Base-by-base conservation (phyloP, 2,329 filamentous ascomycete genomes). In the Paecilomyces sp. region DNA sequence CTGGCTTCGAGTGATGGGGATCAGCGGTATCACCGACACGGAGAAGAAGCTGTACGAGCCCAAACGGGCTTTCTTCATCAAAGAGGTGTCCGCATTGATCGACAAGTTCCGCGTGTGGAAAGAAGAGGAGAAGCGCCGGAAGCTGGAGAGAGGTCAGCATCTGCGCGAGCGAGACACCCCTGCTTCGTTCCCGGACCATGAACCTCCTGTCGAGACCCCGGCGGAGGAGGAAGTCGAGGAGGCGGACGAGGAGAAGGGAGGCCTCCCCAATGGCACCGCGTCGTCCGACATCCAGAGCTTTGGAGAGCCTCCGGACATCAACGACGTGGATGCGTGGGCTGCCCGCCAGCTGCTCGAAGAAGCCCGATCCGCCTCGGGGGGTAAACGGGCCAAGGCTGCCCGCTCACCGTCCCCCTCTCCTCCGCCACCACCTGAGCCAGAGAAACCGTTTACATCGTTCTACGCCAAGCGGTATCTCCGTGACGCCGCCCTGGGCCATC, bases 1-100 rank as follows among this genome's bases (percentile, higher is more conserved):
- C 74, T 99, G 94, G 94, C 80, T 97, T 59, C 88, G 90, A 62
- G 85, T 92, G 3, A 92, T 99, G 86, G 94, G 93, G 28, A 88
- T 97, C 34, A 93, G 87, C 64, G 91, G 84, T 41, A 78, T 95
- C 41, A 95, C 91, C 0, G 92, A 97, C 69, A 86, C 86, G 24
- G 90, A 91, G 69, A 93, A 91, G 76, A 94, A 89, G 73, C 84
- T 88, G 31, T 97, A 91, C 74, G 91, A 96, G 74, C 87, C 89
- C 2, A 94, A 94, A 62, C 85, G 94, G 30, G 83, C 88, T 61
- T 87, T 93, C 72, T 96, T 97, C 71, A 88, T 97, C 67, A 84
- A 82, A 59, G 91, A 95, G 62, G 92, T 95, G 60, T 83, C 91
- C 63, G 83, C 83, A 0, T 87, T 97, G 31, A 82, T 97, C 22